Base-by-base conservation (phyloP, 805 yeast genomes). In the Blastobotrys americana region DNA sequence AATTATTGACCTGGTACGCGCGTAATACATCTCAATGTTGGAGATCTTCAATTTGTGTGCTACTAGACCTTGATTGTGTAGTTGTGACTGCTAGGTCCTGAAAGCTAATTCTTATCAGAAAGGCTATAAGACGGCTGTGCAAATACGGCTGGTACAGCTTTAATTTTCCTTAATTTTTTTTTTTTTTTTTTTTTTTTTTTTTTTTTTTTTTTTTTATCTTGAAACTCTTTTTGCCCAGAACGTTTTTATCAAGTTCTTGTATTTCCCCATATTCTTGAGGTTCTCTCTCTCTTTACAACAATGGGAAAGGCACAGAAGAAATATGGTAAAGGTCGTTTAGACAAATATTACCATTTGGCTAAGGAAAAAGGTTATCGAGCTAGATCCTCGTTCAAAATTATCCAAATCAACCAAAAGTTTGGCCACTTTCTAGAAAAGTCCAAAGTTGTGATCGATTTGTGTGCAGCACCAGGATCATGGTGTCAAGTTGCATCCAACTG, bases 381-480 rank as follows among this genome's bases (percentile, higher is more conserved):
- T 42, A 95, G 98, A 76, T 93, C 99, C 36, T 88, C 97, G 21
- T 93, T 93, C 70, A 93, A 93, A 64, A 76, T 93, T 55, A 74
- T 93, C 48, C 98, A 93, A 65, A 85, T 93, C 49, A 93, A 93
- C 68, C 96, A 93, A 62, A 93, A 93, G 64, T 93, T 79, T 72
- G 97, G 97, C 28, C 96, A 89, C 66, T 93, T 93, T 63, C 69
- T 89, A 43, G 96, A 89, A 56, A 84, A 86, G 61, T 86, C 96
- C 16, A 93, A 87, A 64, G 97, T 93, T 36, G 96, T 93, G 37
- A 85, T 93, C 42, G 98, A 93, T 75, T 73, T 93, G 56, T 93
- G 98, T 81, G 97, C 97, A 43, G 98, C 98, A 8, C 97, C 97
- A 35, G 98, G 98, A 46, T 87, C 97, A 3, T 93, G 98, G 98